Base-by-base conservation (phyloP, 495 filamentous ascomycete species). In the Rhypophila decipiens region DNA sequence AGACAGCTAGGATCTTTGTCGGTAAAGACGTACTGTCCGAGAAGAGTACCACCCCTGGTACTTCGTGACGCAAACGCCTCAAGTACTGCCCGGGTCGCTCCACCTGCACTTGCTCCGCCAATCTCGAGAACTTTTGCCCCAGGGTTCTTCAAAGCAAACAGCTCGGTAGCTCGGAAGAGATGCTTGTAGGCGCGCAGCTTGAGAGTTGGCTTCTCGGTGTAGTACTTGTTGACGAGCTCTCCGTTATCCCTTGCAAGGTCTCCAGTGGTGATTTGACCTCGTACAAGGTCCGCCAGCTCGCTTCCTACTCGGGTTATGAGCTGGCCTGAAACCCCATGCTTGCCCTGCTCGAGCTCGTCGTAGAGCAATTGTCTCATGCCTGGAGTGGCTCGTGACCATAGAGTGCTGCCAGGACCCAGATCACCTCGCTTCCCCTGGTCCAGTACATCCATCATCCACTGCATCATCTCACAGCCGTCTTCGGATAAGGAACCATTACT, bases 101-200 rank as follows among this genome's bases (percentile, higher is more conserved):
- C 68, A 5, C 76, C 77, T 31, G 7, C 13, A 12, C 71, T 78
- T 0, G 71, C 72, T 1, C 70, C 70, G 3, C 77, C 76, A 24
- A 81, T 66, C 47, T 80, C 76, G 0, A 79, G 61, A 11, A 43
- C 35, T 17, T 41, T 41, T 17, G 72, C 44, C 15, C 60, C 57
- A 0, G 72, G 65, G 38, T 68, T 64, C 46, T 71, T 66, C 38
- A 69, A 58, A 1, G 61, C 53, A 2, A 71, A 47, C 9, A 56
- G 47, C 18, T 65, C 58, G 11, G 70, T 51, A 24, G 54, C 12
- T 2, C 43, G 15, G 13, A 11, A 46, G 2, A 63, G 51, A 17
- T 53, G 61, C 35, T 38, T 38, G 35, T 38, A 38, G 5, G 9
- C 15, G 35, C 35, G 35, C 5, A 17, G 18, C 35, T 15, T 13